phyloP scores from a whole-genome alignment of 2,329 filamentous ascomycete species.

The Dactylellina drechsleri region DNA sequence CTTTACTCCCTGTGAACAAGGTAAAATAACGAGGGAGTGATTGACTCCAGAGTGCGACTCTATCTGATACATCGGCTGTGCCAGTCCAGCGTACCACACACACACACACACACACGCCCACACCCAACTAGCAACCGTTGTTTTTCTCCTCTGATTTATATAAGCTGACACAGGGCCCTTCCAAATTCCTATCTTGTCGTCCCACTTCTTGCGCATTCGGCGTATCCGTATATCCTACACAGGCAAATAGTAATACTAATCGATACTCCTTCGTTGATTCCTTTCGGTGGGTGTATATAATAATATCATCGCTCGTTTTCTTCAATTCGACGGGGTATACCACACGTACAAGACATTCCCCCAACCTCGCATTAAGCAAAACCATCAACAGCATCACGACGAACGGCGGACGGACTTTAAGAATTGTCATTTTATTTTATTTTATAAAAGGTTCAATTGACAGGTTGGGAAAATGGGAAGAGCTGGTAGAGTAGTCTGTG shows the following conservation, averaged over 20 bases:
- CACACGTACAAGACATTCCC: slow-evolving; percentile 16
- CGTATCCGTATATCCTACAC: neutral
- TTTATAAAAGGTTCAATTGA: no score
- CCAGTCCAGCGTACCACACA: slow-evolving; percentile 21
- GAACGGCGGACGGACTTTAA: neutral
- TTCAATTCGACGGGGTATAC: slow-evolving; percentile 3
- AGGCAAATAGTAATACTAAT: no score
- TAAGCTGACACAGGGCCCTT: slow-evolving; percentile 37
- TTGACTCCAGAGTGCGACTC: neutral
- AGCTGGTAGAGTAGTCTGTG: slow-evolving; percentile 37
- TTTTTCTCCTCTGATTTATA: slow-evolving; percentile 18
- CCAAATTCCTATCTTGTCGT: slow-evolving; percentile 4
- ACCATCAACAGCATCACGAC: neutral
- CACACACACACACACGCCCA: neutral
- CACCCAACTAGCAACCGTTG: neutral
- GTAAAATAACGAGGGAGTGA: no score
- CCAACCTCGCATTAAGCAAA: slow-evolving; percentile 9
- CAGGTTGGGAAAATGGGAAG: slow-evolving; percentile 34
- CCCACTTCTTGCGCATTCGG: neutral
- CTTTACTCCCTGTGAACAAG: no score
- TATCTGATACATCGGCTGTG: slow-evolving; percentile 54
- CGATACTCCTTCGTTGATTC: neutral
- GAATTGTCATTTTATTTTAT: no score
- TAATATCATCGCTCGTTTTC: slow-evolving; percentile 3
- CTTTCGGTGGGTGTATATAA: neutral